A percentile compares a stretch with the other conserved stretches of the same genome.
Evolutionary conservation across 2,329 filamentous ascomycete genomes (phyloP).

Genomic region (Pseudofabraea citricarpa): DNA sequence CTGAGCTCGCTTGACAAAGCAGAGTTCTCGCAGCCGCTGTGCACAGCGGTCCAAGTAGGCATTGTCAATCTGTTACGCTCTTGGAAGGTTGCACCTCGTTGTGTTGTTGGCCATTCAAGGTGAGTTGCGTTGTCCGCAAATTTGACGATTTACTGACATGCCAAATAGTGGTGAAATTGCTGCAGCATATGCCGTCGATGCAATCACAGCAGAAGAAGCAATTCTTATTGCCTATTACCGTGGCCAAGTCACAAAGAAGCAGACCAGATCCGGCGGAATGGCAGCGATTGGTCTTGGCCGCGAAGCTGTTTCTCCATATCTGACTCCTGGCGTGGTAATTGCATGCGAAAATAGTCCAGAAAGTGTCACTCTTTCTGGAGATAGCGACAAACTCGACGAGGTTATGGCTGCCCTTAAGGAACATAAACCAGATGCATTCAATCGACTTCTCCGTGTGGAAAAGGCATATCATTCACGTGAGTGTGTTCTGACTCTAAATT

Average conservation of each 20-base stretch:
- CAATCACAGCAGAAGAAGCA: conserved; percentile 26
- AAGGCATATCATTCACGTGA: conserved; percentile 24
- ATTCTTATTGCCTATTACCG: conserved; percentile 38
- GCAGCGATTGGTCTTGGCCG: conserved; percentile 1
- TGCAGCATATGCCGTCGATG: conserved; percentile 37
- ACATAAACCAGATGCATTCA: conserved; percentile 17
- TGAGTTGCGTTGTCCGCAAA: no score
- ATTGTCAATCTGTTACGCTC: no score
- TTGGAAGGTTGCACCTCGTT: no score
- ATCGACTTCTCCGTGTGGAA: conserved; percentile 18
- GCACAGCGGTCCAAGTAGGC: no score
- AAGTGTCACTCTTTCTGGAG: conserved; percentile 21
- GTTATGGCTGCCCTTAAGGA: conserved; percentile 9
- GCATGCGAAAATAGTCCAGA: conserved; percentile 25
- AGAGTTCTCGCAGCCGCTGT: no score
- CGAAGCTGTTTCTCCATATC: conserved; percentile 11
- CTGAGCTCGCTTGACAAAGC: no score
- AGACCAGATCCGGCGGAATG: neutral
- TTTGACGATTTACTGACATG: no score
- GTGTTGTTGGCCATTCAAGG: no score
- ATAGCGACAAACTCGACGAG: conserved; percentile 3
- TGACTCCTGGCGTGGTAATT: conserved; percentile 9
- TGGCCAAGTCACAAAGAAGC: conserved; percentile 4
- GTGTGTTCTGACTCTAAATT: conserved; percentile 16
- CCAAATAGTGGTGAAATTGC: conserved; percentile 42